Evolutionary conservation across 495 filamentous ascomycete genomes (phyloP).

Genomic region (Penicillium lagena): DNA sequence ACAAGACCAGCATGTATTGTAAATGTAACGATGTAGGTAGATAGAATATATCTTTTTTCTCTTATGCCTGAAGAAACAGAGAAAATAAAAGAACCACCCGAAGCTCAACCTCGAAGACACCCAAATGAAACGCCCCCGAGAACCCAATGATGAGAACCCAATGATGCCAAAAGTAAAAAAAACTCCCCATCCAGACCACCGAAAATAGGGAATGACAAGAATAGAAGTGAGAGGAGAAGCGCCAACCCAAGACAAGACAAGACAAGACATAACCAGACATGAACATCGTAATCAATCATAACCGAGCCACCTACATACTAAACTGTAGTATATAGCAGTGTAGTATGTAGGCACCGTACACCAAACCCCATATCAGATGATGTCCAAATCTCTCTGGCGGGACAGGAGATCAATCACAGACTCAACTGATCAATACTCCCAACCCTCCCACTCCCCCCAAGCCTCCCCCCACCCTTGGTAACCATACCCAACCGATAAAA

Average conservation of each 20-base stretch:
- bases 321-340: too few relatives aligned
- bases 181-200: neutral
- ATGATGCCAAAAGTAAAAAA: neutral
- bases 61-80: too few relatives aligned
- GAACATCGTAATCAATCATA: neutral
- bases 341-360: too few relatives aligned
- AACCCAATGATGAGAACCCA: neutral
- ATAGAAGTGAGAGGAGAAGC: neutral
- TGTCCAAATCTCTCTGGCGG: too few relatives aligned
- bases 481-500: constrained; percentile 73
- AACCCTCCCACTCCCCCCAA: constrained; percentile 50
- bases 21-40: too few relatives aligned
- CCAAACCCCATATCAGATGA: neutral
- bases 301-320: too few relatives aligned
- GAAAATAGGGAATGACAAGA: neutral
- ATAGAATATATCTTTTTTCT: too few relatives aligned
- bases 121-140: neutral
- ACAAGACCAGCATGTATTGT: too few relatives aligned
- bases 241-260: constrained; percentile 3
- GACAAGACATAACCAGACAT: constrained; percentile 3
- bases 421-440: constrained; percentile 59
- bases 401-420: constrained; percentile 30
- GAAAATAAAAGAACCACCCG: too few relatives aligned
- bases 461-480: constrained; percentile 40
- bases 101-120: neutral